Evolutionary conservation across 148 eudicot genomes (phyloP).

Genomic region (Arctostaphylos glauca): DNA sequence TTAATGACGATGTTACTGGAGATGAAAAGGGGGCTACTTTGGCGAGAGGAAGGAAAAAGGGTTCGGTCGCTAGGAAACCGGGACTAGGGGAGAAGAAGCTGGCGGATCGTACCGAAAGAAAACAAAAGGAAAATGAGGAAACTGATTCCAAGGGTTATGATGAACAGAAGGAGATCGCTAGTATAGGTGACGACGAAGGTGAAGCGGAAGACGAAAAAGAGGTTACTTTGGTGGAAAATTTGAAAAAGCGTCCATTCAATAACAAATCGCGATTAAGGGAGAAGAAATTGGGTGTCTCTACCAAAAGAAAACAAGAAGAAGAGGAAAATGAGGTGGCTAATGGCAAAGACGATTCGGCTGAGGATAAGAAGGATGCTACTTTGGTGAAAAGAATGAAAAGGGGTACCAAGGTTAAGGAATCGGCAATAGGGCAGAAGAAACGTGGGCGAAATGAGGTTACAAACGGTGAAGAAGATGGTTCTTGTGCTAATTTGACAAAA

Average conservation of each 20-base stretch:
- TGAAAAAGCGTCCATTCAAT: background rate
- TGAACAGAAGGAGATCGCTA: too few relatives aligned
- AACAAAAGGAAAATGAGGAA: too few relatives aligned
- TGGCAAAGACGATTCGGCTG: background rate
- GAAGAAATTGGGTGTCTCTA: slow-evolving; percentile 2
- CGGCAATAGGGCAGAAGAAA: background rate
- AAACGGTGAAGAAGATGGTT: background rate
- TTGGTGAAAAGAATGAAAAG: background rate
- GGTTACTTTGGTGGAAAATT: background rate
- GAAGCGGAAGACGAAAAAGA: background rate
- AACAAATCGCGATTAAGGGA: too few relatives aligned
- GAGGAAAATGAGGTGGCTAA: background rate
- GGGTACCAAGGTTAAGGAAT: background rate
- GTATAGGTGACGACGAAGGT: too few relatives aligned
- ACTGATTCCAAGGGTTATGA: too few relatives aligned
- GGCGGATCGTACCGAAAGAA: too few relatives aligned
- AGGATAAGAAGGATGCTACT: background rate
- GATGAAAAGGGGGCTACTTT: background rate
- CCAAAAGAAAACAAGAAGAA: slow-evolving; percentile 2
- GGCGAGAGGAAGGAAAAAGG: background rate
- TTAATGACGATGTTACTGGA: background rate
- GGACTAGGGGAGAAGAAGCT: too few relatives aligned
- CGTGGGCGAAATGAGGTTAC: background rate
- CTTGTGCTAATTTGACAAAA: background rate
- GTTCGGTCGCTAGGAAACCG: too few relatives aligned